phyloP scores from a whole-genome alignment of 495 filamentous ascomycete genomes.

The Cryomyces antarcticus region DNA sequence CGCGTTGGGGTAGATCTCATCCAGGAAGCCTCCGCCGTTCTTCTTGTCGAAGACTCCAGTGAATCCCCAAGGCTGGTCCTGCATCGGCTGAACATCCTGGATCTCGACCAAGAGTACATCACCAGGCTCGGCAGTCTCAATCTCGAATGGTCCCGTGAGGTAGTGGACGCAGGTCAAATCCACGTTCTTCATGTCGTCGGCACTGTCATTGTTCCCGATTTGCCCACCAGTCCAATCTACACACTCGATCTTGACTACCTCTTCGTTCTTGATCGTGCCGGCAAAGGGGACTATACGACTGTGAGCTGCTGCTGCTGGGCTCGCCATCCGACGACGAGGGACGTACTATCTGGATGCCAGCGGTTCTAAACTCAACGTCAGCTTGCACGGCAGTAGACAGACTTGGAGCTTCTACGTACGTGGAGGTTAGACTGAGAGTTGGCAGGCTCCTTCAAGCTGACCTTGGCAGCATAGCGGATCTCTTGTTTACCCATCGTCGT shows the following conservation, averaged over 20 bases:
- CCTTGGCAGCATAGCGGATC: slow-evolving; percentile 56
- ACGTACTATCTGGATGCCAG: slow-evolving; percentile 80
- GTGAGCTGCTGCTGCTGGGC: background rate
- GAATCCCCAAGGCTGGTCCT: slow-evolving; percentile 82
- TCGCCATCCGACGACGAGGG: background rate
- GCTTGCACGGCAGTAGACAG: background rate
- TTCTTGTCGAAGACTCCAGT: slow-evolving; percentile 63
- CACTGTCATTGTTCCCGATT: slow-evolving; percentile 73
- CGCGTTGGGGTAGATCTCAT: slow-evolving; percentile 75
- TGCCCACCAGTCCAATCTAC: slow-evolving; percentile 73
- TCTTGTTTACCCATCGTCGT: slow-evolving; percentile 14
- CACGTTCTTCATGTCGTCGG: slow-evolving; percentile 71
- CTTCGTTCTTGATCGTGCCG: slow-evolving; percentile 60
- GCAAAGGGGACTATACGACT: slow-evolving; percentile 45
- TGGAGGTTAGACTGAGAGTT: slow-evolving; percentile 54
- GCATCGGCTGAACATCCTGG: slow-evolving; percentile 83
- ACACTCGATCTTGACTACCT: slow-evolving; percentile 91
- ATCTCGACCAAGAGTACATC: slow-evolving; percentile 83
- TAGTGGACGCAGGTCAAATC: slow-evolving; percentile 77
- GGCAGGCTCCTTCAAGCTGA: slow-evolving; percentile 61
- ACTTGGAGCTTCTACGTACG: slow-evolving; percentile 26
- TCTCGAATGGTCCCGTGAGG: slow-evolving; percentile 76
- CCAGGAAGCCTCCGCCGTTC: slow-evolving; percentile 84
- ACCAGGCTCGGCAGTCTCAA: slow-evolving; percentile 70
- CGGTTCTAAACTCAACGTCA: slow-evolving; percentile 41